These are phyloP conservation scores for Neurospora sp. DNA, from an alignment of 2,329 filamentous ascomycete genomes.

Conservation along the genomic window DNA sequence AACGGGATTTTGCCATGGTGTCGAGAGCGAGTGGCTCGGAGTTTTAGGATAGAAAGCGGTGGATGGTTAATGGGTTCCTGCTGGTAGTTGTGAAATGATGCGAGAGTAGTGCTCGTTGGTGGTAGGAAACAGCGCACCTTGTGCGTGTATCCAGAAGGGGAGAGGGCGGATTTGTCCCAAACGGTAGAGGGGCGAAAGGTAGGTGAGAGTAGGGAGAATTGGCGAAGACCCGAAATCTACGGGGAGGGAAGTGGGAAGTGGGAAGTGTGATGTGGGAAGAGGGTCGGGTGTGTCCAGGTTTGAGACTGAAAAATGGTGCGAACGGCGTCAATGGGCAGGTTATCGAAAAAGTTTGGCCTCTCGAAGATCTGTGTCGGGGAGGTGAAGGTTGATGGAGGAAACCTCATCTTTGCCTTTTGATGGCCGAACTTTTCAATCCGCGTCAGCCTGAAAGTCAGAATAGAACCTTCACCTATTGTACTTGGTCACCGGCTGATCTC, in stretches of 20 bases:
- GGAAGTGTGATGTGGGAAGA: not conserved
- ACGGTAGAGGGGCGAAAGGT: not conserved
- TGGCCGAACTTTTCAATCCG: not conserved
- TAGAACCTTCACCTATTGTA: not conserved
- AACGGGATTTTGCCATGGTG: not conserved
- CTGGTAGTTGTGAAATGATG: not conserved
- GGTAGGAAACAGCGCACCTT: not conserved
- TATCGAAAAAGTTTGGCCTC: not conserved
- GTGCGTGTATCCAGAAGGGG: not conserved
- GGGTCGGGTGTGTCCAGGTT: not conserved
- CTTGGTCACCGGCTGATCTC: not conserved
- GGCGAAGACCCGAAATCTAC: not conserved
- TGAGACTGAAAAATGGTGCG: not conserved
- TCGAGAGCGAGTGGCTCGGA: not conserved
- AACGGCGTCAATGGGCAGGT: not conserved
- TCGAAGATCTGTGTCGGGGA: not conserved
- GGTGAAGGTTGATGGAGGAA: not conserved
- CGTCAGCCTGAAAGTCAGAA: not conserved
- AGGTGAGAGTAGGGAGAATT: not conserved
- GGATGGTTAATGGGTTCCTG: not conserved
- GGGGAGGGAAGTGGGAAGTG: not conserved
- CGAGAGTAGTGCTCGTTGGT: not conserved
- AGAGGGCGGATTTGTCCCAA: not conserved
- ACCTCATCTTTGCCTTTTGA: not conserved
- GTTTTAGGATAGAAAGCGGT: not conserved